These are phyloP conservation scores for Erythrophleum fordii DNA, from an alignment of 306 rosid species.

Conservation along the genomic window DNA sequence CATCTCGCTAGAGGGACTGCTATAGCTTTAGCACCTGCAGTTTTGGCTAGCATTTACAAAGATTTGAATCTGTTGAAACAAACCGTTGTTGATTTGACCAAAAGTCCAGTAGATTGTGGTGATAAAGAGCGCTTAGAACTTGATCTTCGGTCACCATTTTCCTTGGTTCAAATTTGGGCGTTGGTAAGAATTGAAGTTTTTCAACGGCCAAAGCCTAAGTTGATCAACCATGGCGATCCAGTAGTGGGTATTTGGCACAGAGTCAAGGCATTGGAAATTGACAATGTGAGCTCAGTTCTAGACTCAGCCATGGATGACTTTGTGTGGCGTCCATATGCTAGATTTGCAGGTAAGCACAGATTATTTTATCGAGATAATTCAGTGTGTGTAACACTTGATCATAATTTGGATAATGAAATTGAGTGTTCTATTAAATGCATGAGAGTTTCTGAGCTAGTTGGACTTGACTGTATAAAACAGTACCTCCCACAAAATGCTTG, in stretches of 20 bases:
- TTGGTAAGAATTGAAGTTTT: slow-evolving; percentile 60
- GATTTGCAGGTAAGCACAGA: slow-evolving; percentile 12
- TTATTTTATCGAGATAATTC: slow-evolving; percentile 43
- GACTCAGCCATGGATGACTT: slow-evolving; percentile 42
- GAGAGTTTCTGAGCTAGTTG: slow-evolving; percentile 53
- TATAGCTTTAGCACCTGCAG: slow-evolving; percentile 62
- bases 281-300: slow-evolving; percentile 44
- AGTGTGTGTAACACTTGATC: slow-evolving; percentile 20
- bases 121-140: not conserved
- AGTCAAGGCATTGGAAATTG: slow-evolving; percentile 32
- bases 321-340: slow-evolving; percentile 58
- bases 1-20: slow-evolving; percentile 55
- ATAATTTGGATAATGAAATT: slow-evolving; percentile 28
- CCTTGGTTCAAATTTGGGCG: slow-evolving; percentile 65
- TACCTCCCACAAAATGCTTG: slow-evolving; percentile 60
- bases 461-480: slow-evolving; percentile 37
- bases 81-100: slow-evolving; percentile 27
- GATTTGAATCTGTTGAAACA: slow-evolving; percentile 50
- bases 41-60: slow-evolving; percentile 57
- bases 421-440: slow-evolving; percentile 40
- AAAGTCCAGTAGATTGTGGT: not conserved
- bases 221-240: slow-evolving; percentile 22
- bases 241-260: slow-evolving; percentile 50
- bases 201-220: slow-evolving; percentile 43
- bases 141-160: slow-evolving; percentile 50